Percentiles rank a stretch among this genome's conserved stretches.
phyloP scores from a whole-genome alignment of 495 filamentous ascomycete species.

The Acidiella bohemica region DNA sequence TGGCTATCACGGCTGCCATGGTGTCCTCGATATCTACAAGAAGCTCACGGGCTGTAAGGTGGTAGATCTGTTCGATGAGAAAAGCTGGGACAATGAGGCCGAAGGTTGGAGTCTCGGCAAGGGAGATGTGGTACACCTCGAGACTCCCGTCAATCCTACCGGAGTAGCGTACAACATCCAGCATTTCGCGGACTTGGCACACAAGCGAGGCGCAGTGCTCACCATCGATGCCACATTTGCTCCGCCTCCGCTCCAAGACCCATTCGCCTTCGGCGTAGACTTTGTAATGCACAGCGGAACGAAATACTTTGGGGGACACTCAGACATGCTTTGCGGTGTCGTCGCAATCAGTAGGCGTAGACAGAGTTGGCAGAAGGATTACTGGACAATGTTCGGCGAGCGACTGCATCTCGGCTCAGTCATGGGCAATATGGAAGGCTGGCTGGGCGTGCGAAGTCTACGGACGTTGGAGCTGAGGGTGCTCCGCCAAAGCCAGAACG shows the following conservation, averaged over 20 bases:
- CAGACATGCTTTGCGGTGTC: conserved; percentile 78
- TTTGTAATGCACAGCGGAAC: conserved; percentile 81
- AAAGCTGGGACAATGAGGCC: conserved; percentile 26
- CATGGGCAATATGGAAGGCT: conserved; percentile 82
- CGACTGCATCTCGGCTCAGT: conserved; percentile 64
- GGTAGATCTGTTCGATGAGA: conserved; percentile 34
- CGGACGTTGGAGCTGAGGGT: conserved; percentile 79
- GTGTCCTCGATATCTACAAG: conserved; percentile 54
- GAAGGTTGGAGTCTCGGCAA: conserved; percentile 21
- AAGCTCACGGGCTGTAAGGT: conserved; percentile 57
- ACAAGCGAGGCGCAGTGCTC: conserved; percentile 56
- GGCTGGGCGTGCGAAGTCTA: conserved; percentile 76
- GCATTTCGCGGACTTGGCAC: conserved; percentile 56
- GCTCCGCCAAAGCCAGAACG: conserved; percentile 54
- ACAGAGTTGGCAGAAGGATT: conserved; percentile 40
- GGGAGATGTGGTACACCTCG: conserved; percentile 81
- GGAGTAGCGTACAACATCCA: conserved; percentile 64
- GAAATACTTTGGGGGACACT: conserved; percentile 93
- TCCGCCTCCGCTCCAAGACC: conserved; percentile 80
- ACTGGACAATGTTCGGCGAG: conserved; percentile 43
- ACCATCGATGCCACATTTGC: conserved; percentile 85
- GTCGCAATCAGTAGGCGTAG: conserved; percentile 43
- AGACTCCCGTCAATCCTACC: conserved; percentile 83
- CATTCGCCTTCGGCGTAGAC: conserved; percentile 67
- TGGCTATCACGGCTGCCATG: conserved; percentile 90